These are phyloP conservation scores for Cyathus striatus DNA, from an alignment of 768 basidiomycete species.

Conservation along the genomic window DNA sequence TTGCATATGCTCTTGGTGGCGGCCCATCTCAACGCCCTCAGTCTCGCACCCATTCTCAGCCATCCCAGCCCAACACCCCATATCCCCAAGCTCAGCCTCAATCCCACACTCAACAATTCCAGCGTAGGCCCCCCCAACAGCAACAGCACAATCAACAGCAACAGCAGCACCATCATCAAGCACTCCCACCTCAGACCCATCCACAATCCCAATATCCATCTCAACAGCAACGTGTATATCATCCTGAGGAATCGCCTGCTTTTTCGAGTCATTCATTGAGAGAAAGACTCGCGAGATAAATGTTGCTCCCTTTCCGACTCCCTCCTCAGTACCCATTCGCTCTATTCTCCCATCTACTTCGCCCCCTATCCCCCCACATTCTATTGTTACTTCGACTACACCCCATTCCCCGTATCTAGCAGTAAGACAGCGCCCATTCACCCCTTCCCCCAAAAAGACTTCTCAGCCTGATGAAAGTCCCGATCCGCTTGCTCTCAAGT, in stretches of 20 bases:
- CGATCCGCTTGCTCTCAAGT: constrained; percentile 47
- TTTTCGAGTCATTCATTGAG: constrained; percentile 64
- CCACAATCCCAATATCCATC: too few relatives aligned
- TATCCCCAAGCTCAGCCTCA: too few relatives aligned
- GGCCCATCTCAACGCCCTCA: constrained; percentile 10
- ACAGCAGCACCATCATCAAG: constrained; percentile 6
- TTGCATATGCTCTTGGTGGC: constrained; percentile 66
- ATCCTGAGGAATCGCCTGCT: constrained; percentile 56
- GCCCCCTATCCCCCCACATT: constrained; percentile 14
- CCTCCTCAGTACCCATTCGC: too few relatives aligned
- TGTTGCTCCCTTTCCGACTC: constrained; percentile 9
- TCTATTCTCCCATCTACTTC: too few relatives aligned
- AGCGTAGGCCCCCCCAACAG: too few relatives aligned
- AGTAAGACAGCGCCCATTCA: not conserved
- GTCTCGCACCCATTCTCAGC: constrained; percentile 7
- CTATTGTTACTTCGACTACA: constrained; percentile 17
- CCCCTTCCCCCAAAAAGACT: constrained; percentile 10
- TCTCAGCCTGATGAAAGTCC: constrained; percentile 38
- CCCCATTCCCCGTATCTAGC: constrained; percentile 4
- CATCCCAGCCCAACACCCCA: too few relatives aligned
- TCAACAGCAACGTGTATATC: constrained; percentile 25
- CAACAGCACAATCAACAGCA: too few relatives aligned
- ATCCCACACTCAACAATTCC: constrained; percentile 8
- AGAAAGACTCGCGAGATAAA: constrained; percentile 44
- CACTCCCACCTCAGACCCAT: constrained; percentile 10